These are phyloP conservation scores for Flaveria linearis DNA, from an alignment of 129 eudicot genomes.

Conservation along the genomic window DNA sequence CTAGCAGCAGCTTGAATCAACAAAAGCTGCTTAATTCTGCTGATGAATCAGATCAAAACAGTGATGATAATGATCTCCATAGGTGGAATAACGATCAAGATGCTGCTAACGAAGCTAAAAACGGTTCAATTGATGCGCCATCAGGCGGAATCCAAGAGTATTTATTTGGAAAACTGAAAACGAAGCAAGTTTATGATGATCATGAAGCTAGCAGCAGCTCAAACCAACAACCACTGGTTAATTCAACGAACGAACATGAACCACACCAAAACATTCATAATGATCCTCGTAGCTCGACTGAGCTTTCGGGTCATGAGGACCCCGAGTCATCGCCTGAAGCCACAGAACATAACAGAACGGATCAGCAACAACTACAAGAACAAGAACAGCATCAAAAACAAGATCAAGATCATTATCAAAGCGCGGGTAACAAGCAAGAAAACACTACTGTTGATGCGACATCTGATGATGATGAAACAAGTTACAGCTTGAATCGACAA, in stretches of 20 bases:
- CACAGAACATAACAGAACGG: slow-evolving; percentile 26
- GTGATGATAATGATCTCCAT: slow-evolving; percentile 16
- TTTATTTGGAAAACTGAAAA: slow-evolving; percentile 27
- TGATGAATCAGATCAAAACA: slow-evolving; percentile 25
- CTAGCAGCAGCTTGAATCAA: slow-evolving; percentile 41
- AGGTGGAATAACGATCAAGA: slow-evolving; percentile 14
- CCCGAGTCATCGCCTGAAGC: slow-evolving; percentile 43
- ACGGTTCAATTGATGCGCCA: slow-evolving; percentile 13
- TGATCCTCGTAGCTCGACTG: slow-evolving; percentile 42
- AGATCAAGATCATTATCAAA: slow-evolving; percentile 21
- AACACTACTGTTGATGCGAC: slow-evolving; percentile 4
- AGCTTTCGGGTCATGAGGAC: slow-evolving; percentile 43
- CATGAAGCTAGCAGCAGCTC: slow-evolving; percentile 35
- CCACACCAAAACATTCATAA: slow-evolving; percentile 8
- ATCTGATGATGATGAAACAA: slow-evolving; percentile 26
- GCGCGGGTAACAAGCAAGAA: slow-evolving; percentile 1
- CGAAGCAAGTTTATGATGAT: slow-evolving; percentile 28
- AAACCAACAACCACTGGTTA: slow-evolving; percentile 27
- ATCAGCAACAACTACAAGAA: slow-evolving; percentile 20
- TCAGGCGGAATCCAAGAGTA: slow-evolving; percentile 17
- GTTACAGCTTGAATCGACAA: slow-evolving; percentile 28
- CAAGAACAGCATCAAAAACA: slow-evolving; percentile 12
- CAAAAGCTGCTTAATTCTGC: slow-evolving; percentile 5
- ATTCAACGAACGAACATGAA: slow-evolving; percentile 16
- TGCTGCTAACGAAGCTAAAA: slow-evolving; percentile 43